phyloP scores from a whole-genome alignment of 2,329 filamentous ascomycete species.

The Lecanicillium sp. region DNA sequence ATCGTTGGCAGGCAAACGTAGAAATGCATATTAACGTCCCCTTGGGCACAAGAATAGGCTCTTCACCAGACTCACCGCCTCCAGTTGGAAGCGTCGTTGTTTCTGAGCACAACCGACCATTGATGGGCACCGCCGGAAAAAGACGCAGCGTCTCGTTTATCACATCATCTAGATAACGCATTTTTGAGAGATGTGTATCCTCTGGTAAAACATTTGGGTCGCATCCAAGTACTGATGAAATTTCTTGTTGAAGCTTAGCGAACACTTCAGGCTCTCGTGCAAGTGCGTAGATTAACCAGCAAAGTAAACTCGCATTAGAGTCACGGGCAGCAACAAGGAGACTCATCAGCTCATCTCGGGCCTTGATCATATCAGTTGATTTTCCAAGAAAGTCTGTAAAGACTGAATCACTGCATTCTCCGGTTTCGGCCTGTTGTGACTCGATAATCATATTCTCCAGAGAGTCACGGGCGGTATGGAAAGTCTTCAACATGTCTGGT shows the following conservation, averaged over 20 bases:
- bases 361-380: slow-evolving; percentile 1
- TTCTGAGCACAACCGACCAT: slow-evolving; percentile 12
- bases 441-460: slow-evolving; percentile 12
- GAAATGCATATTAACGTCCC: slow-evolving; percentile 6
- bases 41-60: slow-evolving; percentile 6
- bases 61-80: slow-evolving; percentile 6
- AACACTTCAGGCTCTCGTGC: slow-evolving; percentile 10
- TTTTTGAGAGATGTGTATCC: slow-evolving; percentile 1
- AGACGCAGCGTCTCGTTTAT: slow-evolving; percentile 12
- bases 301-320: slow-evolving; percentile 6
- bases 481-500: background rate
- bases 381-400: slow-evolving; percentile 7
- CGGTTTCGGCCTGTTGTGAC: slow-evolving; percentile 1
- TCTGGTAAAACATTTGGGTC: background rate
- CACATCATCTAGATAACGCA: slow-evolving; percentile 10
- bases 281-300: slow-evolving; percentile 13
- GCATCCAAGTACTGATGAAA: slow-evolving; percentile 1
- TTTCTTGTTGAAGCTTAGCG: slow-evolving; percentile 3
- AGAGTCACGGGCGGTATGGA: slow-evolving; percentile 8
- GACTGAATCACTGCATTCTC: background rate
- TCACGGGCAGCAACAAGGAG: slow-evolving; percentile 6
- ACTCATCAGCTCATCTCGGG: slow-evolving; percentile 9
- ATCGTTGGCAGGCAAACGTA: slow-evolving; percentile 8
- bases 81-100: slow-evolving; percentile 3
- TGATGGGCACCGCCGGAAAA: slow-evolving; percentile 10